Evolutionary conservation across 2,329 filamentous ascomycete genomes (phyloP).

Genomic region (Exophiala bonariae): DNA sequence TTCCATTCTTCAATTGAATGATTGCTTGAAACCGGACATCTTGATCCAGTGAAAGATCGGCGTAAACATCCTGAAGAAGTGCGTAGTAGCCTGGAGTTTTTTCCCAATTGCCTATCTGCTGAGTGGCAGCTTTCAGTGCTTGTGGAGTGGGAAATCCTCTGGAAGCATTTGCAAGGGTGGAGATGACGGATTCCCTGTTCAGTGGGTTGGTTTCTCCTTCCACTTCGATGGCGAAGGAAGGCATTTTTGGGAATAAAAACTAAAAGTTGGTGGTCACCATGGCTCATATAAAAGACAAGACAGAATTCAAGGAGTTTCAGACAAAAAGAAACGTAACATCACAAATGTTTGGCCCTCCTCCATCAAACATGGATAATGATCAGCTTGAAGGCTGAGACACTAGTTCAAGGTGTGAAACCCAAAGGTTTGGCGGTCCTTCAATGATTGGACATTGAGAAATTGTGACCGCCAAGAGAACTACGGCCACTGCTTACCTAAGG

Average conservation of each 20-base stretch:
- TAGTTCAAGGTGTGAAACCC: too few species aligned
- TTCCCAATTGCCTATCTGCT: slow-evolving; percentile 74
- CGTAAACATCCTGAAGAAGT: slow-evolving; percentile 74
- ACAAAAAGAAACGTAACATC: too few species aligned
- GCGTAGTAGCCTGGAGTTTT: slow-evolving; percentile 65
- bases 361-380: too few species aligned
- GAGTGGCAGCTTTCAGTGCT: slow-evolving; percentile 60
- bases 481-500: too few species aligned
- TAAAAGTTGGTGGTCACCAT: too few species aligned
- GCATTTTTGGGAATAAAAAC: slow-evolving; percentile 18
- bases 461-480: too few species aligned
- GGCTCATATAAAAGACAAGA: too few species aligned
- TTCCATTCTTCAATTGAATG: slow-evolving; percentile 94
- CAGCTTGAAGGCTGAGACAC: too few species aligned
- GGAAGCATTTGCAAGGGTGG: slow-evolving; percentile 63
- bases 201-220: slow-evolving; percentile 74
- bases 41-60: slow-evolving; percentile 73
- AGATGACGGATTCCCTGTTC: slow-evolving; percentile 62
- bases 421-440: too few species aligned
- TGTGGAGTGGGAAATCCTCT: slow-evolving; percentile 50
- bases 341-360: too few species aligned
- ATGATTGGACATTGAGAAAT: too few species aligned
- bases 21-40: slow-evolving; percentile 86
- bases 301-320: too few species aligned
- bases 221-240: slow-evolving; percentile 29